phyloP scores from a whole-genome alignment of 169 alveolate genomes.

The Eimeria praecox region DNA sequence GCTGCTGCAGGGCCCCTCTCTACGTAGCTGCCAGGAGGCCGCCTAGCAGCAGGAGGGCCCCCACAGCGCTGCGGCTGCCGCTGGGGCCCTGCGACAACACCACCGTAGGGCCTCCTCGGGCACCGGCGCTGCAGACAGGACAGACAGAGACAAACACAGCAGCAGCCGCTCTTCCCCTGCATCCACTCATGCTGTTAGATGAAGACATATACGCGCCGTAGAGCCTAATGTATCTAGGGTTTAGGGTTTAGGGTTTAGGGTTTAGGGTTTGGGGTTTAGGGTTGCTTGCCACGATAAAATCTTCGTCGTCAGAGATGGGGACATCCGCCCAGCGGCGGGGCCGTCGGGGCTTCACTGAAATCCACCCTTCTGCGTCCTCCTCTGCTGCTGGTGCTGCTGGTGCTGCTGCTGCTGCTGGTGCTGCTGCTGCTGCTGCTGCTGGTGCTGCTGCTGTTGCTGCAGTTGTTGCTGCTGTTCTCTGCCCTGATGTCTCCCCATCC shows the following conservation, averaged over 20 bases:
- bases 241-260: slow-evolving; percentile 8
- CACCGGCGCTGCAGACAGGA: slow-evolving; percentile 47
- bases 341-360: slow-evolving; percentile 66
- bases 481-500: background rate
- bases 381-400: slow-evolving; percentile 61
- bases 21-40: slow-evolving; percentile 68
- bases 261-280: background rate
- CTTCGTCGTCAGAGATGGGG: slow-evolving; percentile 58
- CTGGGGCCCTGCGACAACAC: background rate
- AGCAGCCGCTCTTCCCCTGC: background rate
- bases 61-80: slow-evolving; percentile 32
- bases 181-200: background rate
- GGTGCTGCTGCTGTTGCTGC: slow-evolving; percentile 40
- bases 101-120: slow-evolving; percentile 24
- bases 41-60: slow-evolving; percentile 39
- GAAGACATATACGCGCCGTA: background rate
- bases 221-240: background rate
- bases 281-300: background rate
- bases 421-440: background rate
- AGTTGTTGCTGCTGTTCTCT: background rate
- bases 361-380: slow-evolving; percentile 60
- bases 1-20: slow-evolving; percentile 58
- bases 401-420: slow-evolving; percentile 37
- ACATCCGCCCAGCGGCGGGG: slow-evolving; percentile 57
- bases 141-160: background rate